Percentiles rank a stretch among this genome's conserved stretches.
phyloP scores from a whole-genome alignment of 2,329 filamentous ascomycete species.

The Rhinocladiella similis region DNA sequence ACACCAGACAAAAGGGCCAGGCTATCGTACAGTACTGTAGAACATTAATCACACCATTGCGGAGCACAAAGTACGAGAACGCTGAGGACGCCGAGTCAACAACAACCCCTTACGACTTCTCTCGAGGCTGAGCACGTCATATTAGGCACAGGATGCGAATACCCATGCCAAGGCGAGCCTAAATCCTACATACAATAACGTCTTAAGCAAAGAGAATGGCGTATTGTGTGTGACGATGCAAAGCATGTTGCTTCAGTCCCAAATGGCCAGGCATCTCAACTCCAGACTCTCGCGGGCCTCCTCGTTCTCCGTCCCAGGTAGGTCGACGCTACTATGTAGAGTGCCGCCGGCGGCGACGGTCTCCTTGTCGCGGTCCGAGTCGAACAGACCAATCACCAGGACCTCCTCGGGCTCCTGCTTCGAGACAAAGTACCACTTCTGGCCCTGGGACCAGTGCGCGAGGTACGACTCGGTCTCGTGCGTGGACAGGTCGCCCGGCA shows the following conservation, averaged over 20 bases:
- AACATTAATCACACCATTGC: no score
- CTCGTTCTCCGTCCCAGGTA: slow-evolving; percentile 21
- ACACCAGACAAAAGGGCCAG: no score
- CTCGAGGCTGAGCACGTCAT: no score
- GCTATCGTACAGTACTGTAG: no score
- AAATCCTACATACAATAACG: no score
- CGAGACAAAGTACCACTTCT: slow-evolving; percentile 26
- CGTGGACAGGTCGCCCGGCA: slow-evolving; percentile 12
- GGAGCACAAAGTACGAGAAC: no score
- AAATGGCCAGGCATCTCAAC: slow-evolving; percentile 23
- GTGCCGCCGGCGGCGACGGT: slow-evolving; percentile 24
- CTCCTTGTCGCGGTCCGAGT: slow-evolving; percentile 23
- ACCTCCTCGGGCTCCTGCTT: slow-evolving; percentile 24
- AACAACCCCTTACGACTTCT: no score
- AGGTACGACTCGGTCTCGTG: slow-evolving; percentile 22
- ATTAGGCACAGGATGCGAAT: no score
- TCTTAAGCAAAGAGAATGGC: no score
- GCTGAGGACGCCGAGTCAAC: no score
- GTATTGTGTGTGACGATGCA: no score
- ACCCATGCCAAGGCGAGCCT: no score
- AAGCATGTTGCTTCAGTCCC: slow-evolving; percentile 5
- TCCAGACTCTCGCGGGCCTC: slow-evolving; percentile 24
- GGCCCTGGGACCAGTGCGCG: slow-evolving; percentile 21
- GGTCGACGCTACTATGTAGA: slow-evolving; percentile 23
- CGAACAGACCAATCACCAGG: slow-evolving; percentile 23